A percentile compares a stretch with the other conserved stretches of the same genome.
These are phyloP conservation scores for Gossypium australe DNA, from an alignment of 345 rosid genomes.

Conservation along the genomic window DNA sequence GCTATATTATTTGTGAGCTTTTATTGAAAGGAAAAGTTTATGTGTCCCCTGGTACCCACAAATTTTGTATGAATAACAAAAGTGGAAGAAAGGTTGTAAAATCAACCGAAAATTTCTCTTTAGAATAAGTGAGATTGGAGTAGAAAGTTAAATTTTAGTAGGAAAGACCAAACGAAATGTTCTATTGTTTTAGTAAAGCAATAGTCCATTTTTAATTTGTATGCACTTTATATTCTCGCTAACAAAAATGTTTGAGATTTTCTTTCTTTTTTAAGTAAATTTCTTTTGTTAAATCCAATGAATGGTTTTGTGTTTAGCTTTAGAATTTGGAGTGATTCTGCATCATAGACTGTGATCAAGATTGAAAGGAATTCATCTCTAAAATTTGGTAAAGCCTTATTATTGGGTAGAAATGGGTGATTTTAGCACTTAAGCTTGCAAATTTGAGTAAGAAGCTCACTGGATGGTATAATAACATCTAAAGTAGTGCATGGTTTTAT, in stretches of 20 bases:
- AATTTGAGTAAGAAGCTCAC: background rate
- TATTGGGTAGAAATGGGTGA: background rate
- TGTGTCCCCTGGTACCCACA: background rate
- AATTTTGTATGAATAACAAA: background rate
- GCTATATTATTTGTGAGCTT: background rate
- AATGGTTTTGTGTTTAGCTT: background rate
- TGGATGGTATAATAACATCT: background rate
- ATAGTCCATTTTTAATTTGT: background rate
- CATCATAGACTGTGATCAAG: background rate
- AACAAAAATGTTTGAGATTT: background rate
- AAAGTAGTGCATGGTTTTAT: constrained; percentile 7
- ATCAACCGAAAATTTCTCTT: background rate
- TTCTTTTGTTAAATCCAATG: background rate
- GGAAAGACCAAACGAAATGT: background rate
- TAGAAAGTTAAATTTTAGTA: background rate
- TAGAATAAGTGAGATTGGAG: background rate
- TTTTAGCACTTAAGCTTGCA: background rate
- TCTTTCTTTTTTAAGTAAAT: background rate
- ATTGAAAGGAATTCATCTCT: background rate
- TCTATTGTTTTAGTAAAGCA: background rate
- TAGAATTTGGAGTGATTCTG: background rate
- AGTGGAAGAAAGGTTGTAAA: constrained; percentile 1
- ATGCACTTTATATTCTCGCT: background rate
- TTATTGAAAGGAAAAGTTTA: background rate
- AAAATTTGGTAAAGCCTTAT: background rate